Evolutionary conservation across 2,329 filamentous ascomycete genomes (phyloP), one percentile per base, ranked within the genome.

Genomic region (Alternaria ventricosa): DNA sequence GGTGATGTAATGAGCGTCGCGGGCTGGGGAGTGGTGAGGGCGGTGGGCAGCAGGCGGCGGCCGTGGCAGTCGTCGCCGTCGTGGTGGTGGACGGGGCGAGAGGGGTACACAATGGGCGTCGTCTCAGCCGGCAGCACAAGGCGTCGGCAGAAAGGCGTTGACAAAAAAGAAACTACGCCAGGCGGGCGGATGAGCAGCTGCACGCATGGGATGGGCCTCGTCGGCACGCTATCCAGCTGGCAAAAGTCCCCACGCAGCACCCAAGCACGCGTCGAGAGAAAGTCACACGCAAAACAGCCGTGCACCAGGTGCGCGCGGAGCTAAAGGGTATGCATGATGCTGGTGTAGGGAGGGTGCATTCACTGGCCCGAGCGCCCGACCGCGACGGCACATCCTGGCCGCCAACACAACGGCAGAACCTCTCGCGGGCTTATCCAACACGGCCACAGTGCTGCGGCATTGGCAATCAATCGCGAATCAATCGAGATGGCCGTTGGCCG

Each of bases 1-100:
- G 65, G 61, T 25, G 60, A 59, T 58, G 69, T 57, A 68, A 64
- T 63, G 71, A 66, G 67, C 49, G 69, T 62, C 45, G 56, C 54
- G 46, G 44, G 13, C 27, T 49, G 47, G 36, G n/a, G 27, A 36
- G 20, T 36, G 23, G 18, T 10, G 12, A 44, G 15, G 18, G 36
- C n/a, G 25, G 43, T 57, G 25, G 15, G 57, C 43, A 18, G 49
- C 9, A 12, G 51, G 49, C 43, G 62, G 49, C 20, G 22, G 61
- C 55, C 33, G 46, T 53, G 61, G 50, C 60, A 28, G 45, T 41
- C 15, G 46, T 50, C 22, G 56, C 61, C 54, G 18, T 41, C 15
- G 28, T 51, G 28, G 47, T 55, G 47, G 50, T 60, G 62, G 57
- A 58, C 57, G 60, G 61, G 49, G 46, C 33, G 56, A 60, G 66